Percentiles rank a stretch among this genome's conserved stretches.
These are phyloP conservation scores for Thielaviopsis cerberus DNA, from an alignment of 2,329 filamentous ascomycete species.

Conservation along the genomic window DNA sequence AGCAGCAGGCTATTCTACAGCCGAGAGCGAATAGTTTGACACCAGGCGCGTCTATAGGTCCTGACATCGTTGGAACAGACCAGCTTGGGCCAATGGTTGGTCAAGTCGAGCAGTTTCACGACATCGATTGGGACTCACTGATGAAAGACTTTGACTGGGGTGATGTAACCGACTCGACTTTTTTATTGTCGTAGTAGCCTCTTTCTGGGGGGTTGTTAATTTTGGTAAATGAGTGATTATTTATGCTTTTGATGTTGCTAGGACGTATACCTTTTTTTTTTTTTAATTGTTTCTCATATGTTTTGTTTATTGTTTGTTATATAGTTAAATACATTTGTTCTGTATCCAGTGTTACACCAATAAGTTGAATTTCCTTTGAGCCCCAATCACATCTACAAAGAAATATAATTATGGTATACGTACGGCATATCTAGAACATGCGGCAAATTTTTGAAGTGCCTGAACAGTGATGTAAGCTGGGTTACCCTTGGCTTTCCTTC, in stretches of 20 bases:
- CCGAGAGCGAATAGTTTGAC: background rate
- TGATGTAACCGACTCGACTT: conserved; percentile 5
- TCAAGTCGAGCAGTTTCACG: conserved; percentile 21
- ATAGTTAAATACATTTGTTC: too few species aligned
- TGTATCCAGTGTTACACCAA: too few species aligned
- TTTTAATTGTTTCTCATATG: background rate
- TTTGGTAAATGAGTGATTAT: too few species aligned
- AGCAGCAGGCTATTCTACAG: background rate
- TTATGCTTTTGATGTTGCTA: too few species aligned
- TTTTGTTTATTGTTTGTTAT: background rate
- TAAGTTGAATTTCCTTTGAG: too few species aligned
- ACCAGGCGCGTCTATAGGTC: background rate
- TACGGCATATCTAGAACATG: too few species aligned
- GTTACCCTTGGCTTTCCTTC: too few species aligned
- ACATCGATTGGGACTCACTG: conserved; percentile 31
- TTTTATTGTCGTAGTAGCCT: background rate
- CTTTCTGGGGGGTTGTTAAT: too few species aligned
- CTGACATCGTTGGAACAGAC: background rate
- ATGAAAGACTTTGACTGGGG: conserved; percentile 32
- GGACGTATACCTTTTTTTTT: background rate
- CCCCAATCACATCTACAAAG: too few species aligned
- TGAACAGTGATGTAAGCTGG: too few species aligned
- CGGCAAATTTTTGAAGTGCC: too few species aligned
- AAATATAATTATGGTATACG: too few species aligned
- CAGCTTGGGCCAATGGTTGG: conserved; percentile 8